Base-by-base conservation (phyloP, 2,329 filamentous ascomycete species). In the Penicillium freii region DNA sequence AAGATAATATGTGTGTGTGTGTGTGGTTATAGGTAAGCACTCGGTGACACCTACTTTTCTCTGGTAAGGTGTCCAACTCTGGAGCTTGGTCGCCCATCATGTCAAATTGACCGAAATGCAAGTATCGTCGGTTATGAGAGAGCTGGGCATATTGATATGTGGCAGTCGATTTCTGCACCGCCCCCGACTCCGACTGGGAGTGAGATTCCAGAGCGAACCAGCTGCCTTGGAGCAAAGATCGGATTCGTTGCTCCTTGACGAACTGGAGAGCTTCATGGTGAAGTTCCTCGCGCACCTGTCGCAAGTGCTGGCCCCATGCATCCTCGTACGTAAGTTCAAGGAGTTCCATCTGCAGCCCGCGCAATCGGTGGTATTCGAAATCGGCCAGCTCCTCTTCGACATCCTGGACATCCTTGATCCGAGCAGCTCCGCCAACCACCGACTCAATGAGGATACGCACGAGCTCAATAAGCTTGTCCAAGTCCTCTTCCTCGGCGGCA, bases 161-260 rank as follows among this genome's bases (percentile, higher is more conserved):
- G 11, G 81, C 82, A 4, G 75, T 70, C 54, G 73, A 70, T 52
- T 74, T 76, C 58, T 69, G 78, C 60, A 71, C 76, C 61, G 70
- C 72, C 51, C 74, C 80, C 63, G 31, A 29, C 29, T 80, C 84
- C 71, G 69, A 75, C 68, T 73, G 78, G 64, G 76, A 82, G 74
- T 74, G 82, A 76, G 71, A 78, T 73, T 77, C 73, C 46, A 78
- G 76, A 4, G 84, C 81, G 64, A 97, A 99, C 94, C 94, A 99
- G 10, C 89, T 87, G 7, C 94, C 94, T 64, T 91, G 84, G 4
- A 97, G 82, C 39, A 99, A 80, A 71, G 92, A 97, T 53, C 94
- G 84, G 60, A 97, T 90, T 38, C 94, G 87, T 74, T 99, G 94
- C 77, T 99, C 94, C 75, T 96, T 97, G 75, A 97, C 90, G 70